Base-by-base conservation (phyloP, 805 yeast species). In the Myxozyma kluyveri region DNA sequence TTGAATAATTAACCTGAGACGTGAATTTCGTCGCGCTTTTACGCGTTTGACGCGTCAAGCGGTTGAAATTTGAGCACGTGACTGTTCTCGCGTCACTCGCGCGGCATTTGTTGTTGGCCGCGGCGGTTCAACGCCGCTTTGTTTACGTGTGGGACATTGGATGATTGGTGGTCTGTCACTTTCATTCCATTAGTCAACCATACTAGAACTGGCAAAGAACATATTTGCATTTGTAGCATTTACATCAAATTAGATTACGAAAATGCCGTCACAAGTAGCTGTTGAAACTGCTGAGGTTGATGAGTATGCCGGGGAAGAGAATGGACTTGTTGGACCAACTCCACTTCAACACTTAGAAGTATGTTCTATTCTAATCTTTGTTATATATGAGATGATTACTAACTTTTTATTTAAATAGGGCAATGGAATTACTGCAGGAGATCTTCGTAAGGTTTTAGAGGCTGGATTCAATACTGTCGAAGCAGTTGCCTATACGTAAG, bases 381-480 rank as follows among this genome's bases (percentile, higher is more conserved):
- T 31, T 31, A 17, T 4, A 24, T n/a, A 19, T 17, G 10, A 22
- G 21, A 14, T 17, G 27, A 17, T 29, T 14, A 17, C 12, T 22
- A 3, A 33, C 22, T 14, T 5, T 19, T 4, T 4, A 27, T 26
- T 3, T 18, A 21, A 55, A 17, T 67, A 76, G 69, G 95, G 95
- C 18, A 88, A 88, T 65, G 99, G 99, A 10, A 89, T 93, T 56
- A 78, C 90, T 4, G 65, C 81, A 2, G 75, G 81, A 29, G 99
- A 93, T 67, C 75, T 91, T 60, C 81, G 79, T 56, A 91, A 88
- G 67, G 76, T 93, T 47, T 77, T 82, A 56, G 91, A 86, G 43
- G 85, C 84, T 23, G 97, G 97, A 0, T 82, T 78, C 63, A 86
- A 86, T 66, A 93, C 99, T 0, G 95, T 86, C 5, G 97, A 90